Evolutionary conservation across 2,329 filamentous ascomycete species (phyloP), one percentile per base, ranked within the genome.

Genomic region (Bipolaris bicolor): DNA sequence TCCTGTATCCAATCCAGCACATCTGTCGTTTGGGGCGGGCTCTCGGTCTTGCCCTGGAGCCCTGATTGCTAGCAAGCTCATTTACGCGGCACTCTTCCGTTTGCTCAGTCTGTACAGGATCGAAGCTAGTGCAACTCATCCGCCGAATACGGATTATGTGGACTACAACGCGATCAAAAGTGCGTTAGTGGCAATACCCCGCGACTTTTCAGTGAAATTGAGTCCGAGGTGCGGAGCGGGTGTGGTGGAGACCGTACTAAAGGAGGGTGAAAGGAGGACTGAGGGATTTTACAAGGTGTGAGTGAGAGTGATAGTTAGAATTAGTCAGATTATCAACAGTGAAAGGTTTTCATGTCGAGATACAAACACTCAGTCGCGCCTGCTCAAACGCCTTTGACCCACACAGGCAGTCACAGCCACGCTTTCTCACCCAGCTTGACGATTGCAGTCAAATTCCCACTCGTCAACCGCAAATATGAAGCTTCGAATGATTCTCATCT

Each of bases 161-260:
- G 84, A 87, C 5, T 87, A 87, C 63, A 87, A 87, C 62, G 79
- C 83, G 64, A 81, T 86, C 63, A 86, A 87, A 72, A 82, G 80
- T 1, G 84, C 84, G 0, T 63, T 87, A 33, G 84, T 87, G 11
- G 85, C 85, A 0, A 86, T 87, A 49, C 85, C 85, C 1, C 72
- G 80, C 43, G 80, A 85, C 43, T 87, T 87, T 69, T 85, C 84
- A 64, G 80, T 86, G 5, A 82, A 76, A 64, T 69, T 87, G n/a
- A 74, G 85, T 15, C 82, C 83, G 0, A 76, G 84, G 44, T 82
- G 84, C 62, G 51, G 55, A 3, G 65, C 72, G 1, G 69, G 57
- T 0, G 58, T 70, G 24, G 77, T 74, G 3, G 69, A 62, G 1
- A 76, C 77, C 26, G 83, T 81, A 47, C 61, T 85, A 65, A 63